These are phyloP conservation scores for Crucibulum laeve DNA, from an alignment of 768 basidiomycete genomes.

Conservation along the genomic window DNA sequence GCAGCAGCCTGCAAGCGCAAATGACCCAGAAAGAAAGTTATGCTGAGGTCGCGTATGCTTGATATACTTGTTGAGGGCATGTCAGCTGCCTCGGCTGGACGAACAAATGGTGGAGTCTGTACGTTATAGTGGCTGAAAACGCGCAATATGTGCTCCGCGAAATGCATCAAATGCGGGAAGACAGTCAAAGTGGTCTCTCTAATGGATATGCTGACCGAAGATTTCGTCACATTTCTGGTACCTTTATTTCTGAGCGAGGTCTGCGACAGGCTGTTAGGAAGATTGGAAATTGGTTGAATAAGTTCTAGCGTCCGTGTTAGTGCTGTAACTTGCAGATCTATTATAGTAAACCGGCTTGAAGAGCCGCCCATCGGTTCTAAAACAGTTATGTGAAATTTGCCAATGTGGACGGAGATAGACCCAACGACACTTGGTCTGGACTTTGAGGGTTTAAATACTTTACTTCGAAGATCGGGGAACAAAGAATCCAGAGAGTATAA, in stretches of 20 bases:
- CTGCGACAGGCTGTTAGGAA: slow-evolving; percentile 35
- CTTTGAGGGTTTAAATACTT: slow-evolving; percentile 7
- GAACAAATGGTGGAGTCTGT: slow-evolving; percentile 1
- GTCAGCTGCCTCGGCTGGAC: slow-evolving; percentile 1
- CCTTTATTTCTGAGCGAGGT: slow-evolving; percentile 36
- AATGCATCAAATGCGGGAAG: slow-evolving; percentile 56
- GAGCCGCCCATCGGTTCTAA: slow-evolving; percentile 25
- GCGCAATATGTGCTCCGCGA: slow-evolving; percentile 52
- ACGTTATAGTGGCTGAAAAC: slow-evolving; percentile 34
- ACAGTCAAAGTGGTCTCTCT: slow-evolving; percentile 38
- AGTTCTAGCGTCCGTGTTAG: slow-evolving; percentile 19
- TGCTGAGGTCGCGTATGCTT: slow-evolving; percentile 23
- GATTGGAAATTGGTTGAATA: slow-evolving; percentile 18
- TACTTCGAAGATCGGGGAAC: slow-evolving; percentile 16
- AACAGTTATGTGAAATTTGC: slow-evolving; percentile 24
- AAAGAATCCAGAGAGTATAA: slow-evolving; percentile 24
- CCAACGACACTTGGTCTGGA: slow-evolving; percentile 3
- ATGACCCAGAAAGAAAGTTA: slow-evolving; percentile 35
- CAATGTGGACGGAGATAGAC: slow-evolving; percentile 20
- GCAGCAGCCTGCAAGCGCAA: slow-evolving; percentile 62
- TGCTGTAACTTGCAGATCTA: slow-evolving; percentile 21
- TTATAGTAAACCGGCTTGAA: slow-evolving; percentile 30
- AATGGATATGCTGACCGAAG: slow-evolving; percentile 30
- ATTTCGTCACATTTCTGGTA: slow-evolving; percentile 22
- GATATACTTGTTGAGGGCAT: slow-evolving; percentile 5